Conservation (phyloP, 495 filamentous ascomycete genomes). For the Hyaloscypha hepaticicola region DNA sequence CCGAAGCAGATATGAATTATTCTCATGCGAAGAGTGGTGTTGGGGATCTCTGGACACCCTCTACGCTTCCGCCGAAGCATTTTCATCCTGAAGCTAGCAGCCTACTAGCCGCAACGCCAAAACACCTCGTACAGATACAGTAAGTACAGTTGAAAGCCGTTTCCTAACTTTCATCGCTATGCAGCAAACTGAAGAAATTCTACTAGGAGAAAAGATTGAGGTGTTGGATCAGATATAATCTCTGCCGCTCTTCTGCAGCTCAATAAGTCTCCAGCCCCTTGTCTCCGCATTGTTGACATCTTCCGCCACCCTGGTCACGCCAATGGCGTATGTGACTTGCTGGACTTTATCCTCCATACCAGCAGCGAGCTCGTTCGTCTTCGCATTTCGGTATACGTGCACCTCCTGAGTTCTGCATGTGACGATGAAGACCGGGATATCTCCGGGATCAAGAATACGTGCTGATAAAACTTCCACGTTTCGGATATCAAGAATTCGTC, state of each 20-base stretch:
- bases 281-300: slow-evolving; percentile 97
- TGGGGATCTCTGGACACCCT: not conserved
- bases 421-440: slow-evolving; percentile 95
- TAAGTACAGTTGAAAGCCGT: slow-evolving; percentile 14
- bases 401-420: slow-evolving; percentile 97
- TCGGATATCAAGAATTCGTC: slow-evolving; percentile 90
- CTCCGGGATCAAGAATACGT: slow-evolving; percentile 91
- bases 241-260: slow-evolving; percentile 96
- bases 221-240: slow-evolving; percentile 73
- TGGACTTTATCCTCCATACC: slow-evolving; percentile 99
- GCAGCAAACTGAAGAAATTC: slow-evolving; percentile 9
- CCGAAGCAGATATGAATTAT: not conserved
- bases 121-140: slow-evolving; percentile 11
- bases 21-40: slow-evolving; percentile 25
- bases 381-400: slow-evolving; percentile 90
- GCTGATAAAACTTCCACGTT: slow-evolving; percentile 89
- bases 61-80: not conserved
- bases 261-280: slow-evolving; percentile 92
- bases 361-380: slow-evolving; percentile 85
- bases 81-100: not conserved
- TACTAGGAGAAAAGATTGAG: not conserved
- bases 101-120: slow-evolving; percentile 13
- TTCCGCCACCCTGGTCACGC: slow-evolving; percentile 86
- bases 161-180: slow-evolving; percentile 27
- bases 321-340: slow-evolving; percentile 96